Conservation (phyloP, 106 monocot genomes). For the Amphibolis antarctica region DNA sequence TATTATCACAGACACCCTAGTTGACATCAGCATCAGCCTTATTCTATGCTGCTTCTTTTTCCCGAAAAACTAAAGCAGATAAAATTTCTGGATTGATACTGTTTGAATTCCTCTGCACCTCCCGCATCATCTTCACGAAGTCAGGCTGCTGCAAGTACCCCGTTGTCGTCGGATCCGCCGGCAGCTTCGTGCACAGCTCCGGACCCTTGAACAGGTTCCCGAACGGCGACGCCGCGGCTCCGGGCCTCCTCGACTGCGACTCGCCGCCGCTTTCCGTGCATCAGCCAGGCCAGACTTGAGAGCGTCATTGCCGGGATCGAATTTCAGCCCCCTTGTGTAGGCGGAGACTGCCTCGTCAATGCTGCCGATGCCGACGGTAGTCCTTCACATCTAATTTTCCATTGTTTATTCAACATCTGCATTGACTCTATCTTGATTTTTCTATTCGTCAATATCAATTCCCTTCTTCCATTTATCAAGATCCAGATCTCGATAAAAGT, state of each 20-base stretch:
- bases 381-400: too few species aligned
- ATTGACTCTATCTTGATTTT: too few species aligned
- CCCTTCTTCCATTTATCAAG: too few species aligned
- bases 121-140: slow-evolving; percentile 75
- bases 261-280: slow-evolving; percentile 27
- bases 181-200: slow-evolving; percentile 78
- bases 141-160: slow-evolving; percentile 81
- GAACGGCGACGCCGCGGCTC: slow-evolving; percentile 14
- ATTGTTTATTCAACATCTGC: too few species aligned
- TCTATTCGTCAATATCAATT: too few species aligned
- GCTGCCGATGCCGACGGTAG: slow-evolving; percentile 61
- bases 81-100: slow-evolving; percentile 29
- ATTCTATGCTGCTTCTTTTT: too few species aligned
- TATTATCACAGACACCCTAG: too few species aligned
- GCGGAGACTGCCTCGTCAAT: slow-evolving; percentile 42
- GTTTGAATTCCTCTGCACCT: slow-evolving; percentile 76
- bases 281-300: slow-evolving; percentile 82
- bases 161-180: slow-evolving; percentile 78
- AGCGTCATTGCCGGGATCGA: slow-evolving; percentile 70
- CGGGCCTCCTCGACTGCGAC: slow-evolving; percentile 1
- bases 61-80: neutral
- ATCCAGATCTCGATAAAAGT: too few species aligned
- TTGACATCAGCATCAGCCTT: too few species aligned
- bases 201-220: slow-evolving; percentile 84
- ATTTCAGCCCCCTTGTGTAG: slow-evolving; percentile 65